A percentile compares a stretch with the other conserved stretches of the same genome.
These are phyloP conservation scores for Scheffersomyces lignicola DNA, from an alignment of 1,139 yeast genomes.

Conservation along the genomic window DNA sequence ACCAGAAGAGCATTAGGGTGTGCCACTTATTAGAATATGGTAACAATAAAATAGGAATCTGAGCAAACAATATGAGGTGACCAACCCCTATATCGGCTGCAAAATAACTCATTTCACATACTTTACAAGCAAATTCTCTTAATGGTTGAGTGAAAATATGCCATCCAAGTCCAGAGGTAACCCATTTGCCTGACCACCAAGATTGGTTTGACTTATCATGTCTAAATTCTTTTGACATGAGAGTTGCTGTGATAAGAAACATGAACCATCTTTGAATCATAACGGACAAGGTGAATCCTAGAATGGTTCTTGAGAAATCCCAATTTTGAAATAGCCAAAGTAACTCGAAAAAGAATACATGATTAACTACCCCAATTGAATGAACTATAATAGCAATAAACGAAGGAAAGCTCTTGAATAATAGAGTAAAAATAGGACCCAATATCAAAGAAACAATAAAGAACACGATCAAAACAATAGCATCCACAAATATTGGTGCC, in stretches of 20 bases:
- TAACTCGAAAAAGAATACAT: constrained; percentile 47
- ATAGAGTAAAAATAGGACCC: constrained; percentile 47
- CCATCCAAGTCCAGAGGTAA: constrained; percentile 53
- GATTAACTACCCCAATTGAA: constrained; percentile 38
- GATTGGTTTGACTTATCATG: constrained; percentile 53
- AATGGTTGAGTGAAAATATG: constrained; percentile 51
- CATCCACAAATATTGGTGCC: constrained; percentile 50
- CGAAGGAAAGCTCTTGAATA: constrained; percentile 42
- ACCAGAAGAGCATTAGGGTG: constrained; percentile 78
- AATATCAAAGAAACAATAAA: constrained; percentile 41
- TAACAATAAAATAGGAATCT: constrained; percentile 52
- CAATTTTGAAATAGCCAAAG: constrained; percentile 55
- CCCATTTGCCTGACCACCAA: constrained; percentile 75
- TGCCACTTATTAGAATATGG: constrained; percentile 75
- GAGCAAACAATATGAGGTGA: constrained; percentile 50
- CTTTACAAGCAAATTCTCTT: constrained; percentile 55
- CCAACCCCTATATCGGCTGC: constrained; percentile 53
- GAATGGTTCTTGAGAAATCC: constrained; percentile 47
- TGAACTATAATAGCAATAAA: constrained; percentile 47
- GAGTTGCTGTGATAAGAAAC: constrained; percentile 33
- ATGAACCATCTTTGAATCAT: constrained; percentile 47
- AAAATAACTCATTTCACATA: constrained; percentile 55
- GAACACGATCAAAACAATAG: constrained; percentile 33
- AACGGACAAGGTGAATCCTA: constrained; percentile 46
- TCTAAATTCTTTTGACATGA: constrained; percentile 51